A percentile compares a stretch with the other conserved stretches of the same genome.
Evolutionary conservation across 108 stramenopile species (phyloP).

Genomic region (Skeletonema costatum): DNA sequence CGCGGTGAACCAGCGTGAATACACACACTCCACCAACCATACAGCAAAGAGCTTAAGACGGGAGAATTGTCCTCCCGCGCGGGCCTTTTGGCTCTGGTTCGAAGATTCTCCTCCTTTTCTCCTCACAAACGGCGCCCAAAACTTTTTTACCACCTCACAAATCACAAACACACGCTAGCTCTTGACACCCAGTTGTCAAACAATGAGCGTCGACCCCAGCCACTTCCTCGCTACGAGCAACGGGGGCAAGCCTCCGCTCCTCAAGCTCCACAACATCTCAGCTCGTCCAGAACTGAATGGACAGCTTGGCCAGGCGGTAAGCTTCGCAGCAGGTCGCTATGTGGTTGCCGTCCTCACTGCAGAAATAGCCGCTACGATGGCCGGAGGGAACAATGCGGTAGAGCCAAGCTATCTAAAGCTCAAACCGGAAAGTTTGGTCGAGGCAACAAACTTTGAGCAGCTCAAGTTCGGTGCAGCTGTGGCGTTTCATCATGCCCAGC

Average conservation of each 20-base stretch:
- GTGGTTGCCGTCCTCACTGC: constrained; percentile 38
- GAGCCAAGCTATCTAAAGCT: constrained; percentile 32
- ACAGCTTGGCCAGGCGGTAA: constrained; percentile 25
- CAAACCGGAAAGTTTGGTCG: constrained; percentile 31
- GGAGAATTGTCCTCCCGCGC: neutral
- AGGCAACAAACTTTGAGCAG: constrained; percentile 40
- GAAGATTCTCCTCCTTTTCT: too few species aligned
- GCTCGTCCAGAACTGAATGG: constrained; percentile 39
- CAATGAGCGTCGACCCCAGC: constrained; percentile 41
- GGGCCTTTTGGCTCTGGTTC: too few species aligned
- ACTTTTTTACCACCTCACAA: neutral
- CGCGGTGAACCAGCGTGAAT: too few species aligned
- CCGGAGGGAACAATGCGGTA: neutral
- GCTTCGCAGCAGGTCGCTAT: constrained; percentile 32
- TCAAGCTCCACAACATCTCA: constrained; percentile 39
- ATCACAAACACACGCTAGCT: neutral
- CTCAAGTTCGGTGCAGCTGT: constrained; percentile 24
- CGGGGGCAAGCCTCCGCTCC: constrained; percentile 32
- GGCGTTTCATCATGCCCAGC: constrained; percentile 15
- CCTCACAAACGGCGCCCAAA: too few species aligned
- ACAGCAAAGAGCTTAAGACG: too few species aligned
- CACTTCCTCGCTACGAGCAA: constrained; percentile 32
- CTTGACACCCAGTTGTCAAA: neutral
- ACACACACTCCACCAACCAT: too few species aligned
- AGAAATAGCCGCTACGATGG: constrained; percentile 6